Percentiles rank a stretch among this genome's conserved stretches.
Conservation (phyloP, 179 eudicot genomes). For the Spergularia azorica region DNA sequence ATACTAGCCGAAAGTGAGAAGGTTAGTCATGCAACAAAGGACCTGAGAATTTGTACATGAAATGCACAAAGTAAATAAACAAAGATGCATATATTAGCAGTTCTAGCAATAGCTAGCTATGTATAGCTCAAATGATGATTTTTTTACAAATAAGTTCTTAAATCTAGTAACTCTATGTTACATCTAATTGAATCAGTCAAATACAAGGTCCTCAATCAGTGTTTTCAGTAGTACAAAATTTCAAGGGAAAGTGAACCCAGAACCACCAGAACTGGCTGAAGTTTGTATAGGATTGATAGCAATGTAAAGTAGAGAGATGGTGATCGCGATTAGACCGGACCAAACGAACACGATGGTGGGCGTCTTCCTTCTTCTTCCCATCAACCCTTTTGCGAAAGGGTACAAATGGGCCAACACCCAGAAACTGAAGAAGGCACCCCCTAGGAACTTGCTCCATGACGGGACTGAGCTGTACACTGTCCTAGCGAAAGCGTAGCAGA, state of each 20-base stretch:
- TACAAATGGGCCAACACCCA: conserved; percentile 90
- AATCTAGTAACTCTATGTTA: neutral
- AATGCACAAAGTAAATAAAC: too few species aligned
- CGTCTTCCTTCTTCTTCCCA: conserved; percentile 86
- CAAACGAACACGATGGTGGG: conserved; percentile 91
- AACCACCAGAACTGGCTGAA: conserved; percentile 22
- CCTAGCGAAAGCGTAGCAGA: conserved; percentile 52
- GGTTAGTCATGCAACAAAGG: too few species aligned
- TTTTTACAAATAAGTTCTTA: neutral
- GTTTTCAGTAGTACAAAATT: neutral
- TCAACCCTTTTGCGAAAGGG: conserved; percentile 87
- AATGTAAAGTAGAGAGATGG: conserved; percentile 71
- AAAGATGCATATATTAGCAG: too few species aligned
- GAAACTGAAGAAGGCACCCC: conserved; percentile 79
- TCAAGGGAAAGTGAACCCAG: conserved; percentile 57
- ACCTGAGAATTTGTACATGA: too few species aligned
- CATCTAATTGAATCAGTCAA: neutral
- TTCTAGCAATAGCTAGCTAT: too few species aligned
- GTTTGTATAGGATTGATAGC: conserved; percentile 50
- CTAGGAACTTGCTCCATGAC: conserved; percentile 71
- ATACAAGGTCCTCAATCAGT: neutral
- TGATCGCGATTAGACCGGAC: conserved; percentile 85
- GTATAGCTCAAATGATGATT: too few species aligned
- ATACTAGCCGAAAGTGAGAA: too few species aligned
- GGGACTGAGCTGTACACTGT: conserved; percentile 51